Percentiles rank a stretch among this genome's conserved stretches.
phyloP scores from a whole-genome alignment of 2,329 filamentous ascomycete species.

The Talaromyces verruculosus region DNA sequence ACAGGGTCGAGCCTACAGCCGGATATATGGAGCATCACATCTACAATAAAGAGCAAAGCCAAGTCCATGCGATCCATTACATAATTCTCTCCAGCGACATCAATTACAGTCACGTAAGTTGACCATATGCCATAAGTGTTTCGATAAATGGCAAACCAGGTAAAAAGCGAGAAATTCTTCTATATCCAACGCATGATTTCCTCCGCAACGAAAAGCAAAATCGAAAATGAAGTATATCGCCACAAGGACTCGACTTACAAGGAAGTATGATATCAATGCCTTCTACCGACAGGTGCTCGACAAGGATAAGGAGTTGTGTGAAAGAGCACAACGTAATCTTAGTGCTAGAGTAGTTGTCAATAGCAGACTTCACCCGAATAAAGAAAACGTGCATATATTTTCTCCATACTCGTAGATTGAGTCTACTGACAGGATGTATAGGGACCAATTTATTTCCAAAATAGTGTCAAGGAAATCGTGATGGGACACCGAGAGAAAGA shows the following conservation, averaged over 20 bases:
- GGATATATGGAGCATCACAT: conserved; percentile 53
- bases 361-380: conserved; percentile 59
- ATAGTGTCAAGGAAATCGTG: conserved; percentile 51
- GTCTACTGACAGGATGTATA: conserved; percentile 10
- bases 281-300: conserved; percentile 65
- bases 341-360: conserved; percentile 61
- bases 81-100: conserved; percentile 39
- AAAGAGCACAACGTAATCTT: conserved; percentile 59
- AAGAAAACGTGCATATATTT: conserved; percentile 51
- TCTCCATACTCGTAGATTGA: neutral
- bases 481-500: conserved; percentile 46
- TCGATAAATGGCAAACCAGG: neutral
- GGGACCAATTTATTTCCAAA: conserved; percentile 56
- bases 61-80: conserved; percentile 38
- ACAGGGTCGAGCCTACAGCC: conserved; percentile 51
- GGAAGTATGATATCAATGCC: conserved; percentile 57
- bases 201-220: conserved; percentile 51
- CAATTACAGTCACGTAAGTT: conserved; percentile 36
- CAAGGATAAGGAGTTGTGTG: conserved; percentile 64
- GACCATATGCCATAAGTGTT: neutral
- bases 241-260: conserved; percentile 59
- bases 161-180: conserved; percentile 50
- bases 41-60: conserved; percentile 51
- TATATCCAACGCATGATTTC: conserved; percentile 65
- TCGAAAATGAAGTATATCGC: conserved; percentile 65